A percentile compares a stretch with the other conserved stretches of the same genome.
Evolutionary conservation across 306 rosid genomes (phyloP).

Genomic region (Dryas drummondii): DNA sequence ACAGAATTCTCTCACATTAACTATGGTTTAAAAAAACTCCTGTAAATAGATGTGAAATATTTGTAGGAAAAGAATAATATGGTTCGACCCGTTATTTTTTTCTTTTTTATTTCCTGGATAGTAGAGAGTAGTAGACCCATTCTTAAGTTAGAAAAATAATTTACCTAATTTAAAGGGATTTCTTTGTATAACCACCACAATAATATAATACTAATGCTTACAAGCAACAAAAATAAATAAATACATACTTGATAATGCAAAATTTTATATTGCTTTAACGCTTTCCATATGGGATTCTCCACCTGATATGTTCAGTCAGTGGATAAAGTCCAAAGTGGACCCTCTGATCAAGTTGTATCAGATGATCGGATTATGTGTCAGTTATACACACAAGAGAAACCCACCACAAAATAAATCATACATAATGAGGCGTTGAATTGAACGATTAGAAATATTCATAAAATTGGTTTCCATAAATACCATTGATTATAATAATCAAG

Average conservation of each 20-base stretch:
- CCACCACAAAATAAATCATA: conserved; percentile 7
- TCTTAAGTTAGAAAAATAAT: conserved; percentile 1
- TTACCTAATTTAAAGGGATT: conserved; percentile 19
- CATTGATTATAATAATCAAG: neutral
- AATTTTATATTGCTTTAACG: neutral
- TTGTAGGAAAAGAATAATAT: neutral
- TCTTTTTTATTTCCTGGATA: neutral
- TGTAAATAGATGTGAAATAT: no score
- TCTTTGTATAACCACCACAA: conserved; percentile 12
- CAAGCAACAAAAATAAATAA: no score
- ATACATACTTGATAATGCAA: conserved; percentile 13
- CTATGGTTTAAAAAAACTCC: no score
- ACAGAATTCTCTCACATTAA: no score
- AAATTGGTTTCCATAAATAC: neutral
- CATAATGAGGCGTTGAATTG: neutral
- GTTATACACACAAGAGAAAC: neutral
- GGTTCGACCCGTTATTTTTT: neutral
- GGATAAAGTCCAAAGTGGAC: conserved; percentile 13
- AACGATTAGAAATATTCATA: neutral
- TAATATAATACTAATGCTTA: conserved; percentile 9
- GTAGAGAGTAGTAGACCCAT: conserved; percentile 1
- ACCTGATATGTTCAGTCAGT: conserved; percentile 7
- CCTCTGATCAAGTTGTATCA: conserved; percentile 19
- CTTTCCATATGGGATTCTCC: conserved; percentile 16
- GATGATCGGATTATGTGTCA: neutral